A percentile compares a stretch with the other conserved stretches of the same genome.
These are phyloP conservation scores for Ceratocystis cubensis DNA, from an alignment of 2,329 filamentous ascomycete species.

Conservation along the genomic window DNA sequence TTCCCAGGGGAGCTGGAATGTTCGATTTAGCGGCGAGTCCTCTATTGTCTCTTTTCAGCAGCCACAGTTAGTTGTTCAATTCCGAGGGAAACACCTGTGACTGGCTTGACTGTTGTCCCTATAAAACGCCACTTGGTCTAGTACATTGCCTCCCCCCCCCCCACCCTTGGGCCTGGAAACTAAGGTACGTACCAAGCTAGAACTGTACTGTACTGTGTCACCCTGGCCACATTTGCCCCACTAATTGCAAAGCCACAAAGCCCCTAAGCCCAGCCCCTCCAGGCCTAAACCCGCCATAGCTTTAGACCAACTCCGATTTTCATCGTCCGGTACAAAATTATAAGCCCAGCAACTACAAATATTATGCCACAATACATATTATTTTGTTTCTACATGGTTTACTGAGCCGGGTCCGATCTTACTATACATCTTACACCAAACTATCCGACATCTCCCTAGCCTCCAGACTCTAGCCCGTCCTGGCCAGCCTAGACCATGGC, in stretches of 20 bases:
- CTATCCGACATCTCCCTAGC: neutral
- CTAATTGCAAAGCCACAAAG: no score
- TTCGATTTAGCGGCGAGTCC: neutral
- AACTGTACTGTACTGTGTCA: neutral
- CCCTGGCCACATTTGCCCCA: no score
- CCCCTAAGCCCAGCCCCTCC: no score
- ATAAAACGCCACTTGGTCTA: neutral
- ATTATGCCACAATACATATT: neutral
- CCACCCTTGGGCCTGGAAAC: neutral
- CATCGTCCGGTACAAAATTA: neutral
- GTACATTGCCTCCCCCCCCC: neutral
- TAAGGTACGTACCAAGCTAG: neutral
- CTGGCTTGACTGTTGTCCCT: neutral
- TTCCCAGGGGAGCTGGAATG: neutral
- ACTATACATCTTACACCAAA: neutral
- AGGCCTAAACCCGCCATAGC: no score
- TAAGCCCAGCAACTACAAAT: neutral
- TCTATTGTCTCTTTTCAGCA: neutral
- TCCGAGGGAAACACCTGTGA: neutral
- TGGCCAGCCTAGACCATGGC: neutral
- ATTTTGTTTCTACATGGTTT: neutral
- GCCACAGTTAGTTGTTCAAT: neutral
- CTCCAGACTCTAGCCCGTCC: neutral
- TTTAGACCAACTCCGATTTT: neutral
- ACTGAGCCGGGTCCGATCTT: neutral